These are phyloP conservation scores for Fusarium torulosum DNA, from an alignment of 2,329 filamentous ascomycete genomes.

Conservation along the genomic window DNA sequence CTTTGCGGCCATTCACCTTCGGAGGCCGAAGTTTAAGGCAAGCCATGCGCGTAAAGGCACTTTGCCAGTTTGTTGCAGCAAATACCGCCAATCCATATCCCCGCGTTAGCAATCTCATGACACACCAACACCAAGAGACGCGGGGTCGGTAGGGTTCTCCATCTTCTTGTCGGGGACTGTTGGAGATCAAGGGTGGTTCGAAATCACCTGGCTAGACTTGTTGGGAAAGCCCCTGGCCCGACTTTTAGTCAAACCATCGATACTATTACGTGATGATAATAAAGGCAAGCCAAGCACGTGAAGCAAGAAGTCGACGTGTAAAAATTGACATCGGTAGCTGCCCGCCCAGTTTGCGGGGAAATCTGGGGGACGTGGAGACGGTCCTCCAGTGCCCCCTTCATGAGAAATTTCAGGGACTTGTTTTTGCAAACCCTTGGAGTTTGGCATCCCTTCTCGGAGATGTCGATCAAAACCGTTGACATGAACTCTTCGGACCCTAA, in stretches of 20 bases:
- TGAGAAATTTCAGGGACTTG: slow-evolving; percentile 25
- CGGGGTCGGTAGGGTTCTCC: slow-evolving; percentile 41
- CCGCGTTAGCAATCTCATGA: slow-evolving; percentile 40
- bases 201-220: slow-evolving; percentile 30
- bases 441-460: slow-evolving; percentile 12
- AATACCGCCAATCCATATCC: slow-evolving; percentile 23
- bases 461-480: slow-evolving; percentile 28
- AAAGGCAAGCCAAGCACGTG: slow-evolving; percentile 35
- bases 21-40: slow-evolving; percentile 25
- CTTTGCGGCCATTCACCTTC: slow-evolving; percentile 18
- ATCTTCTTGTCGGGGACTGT: slow-evolving; percentile 36
- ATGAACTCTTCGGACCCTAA: slow-evolving; percentile 25
- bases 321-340: slow-evolving; percentile 26
- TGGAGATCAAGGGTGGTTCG: slow-evolving; percentile 43
- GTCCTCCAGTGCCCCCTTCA: slow-evolving; percentile 14
- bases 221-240: slow-evolving; percentile 30
- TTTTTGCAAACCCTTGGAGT: slow-evolving; percentile 14
- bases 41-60: slow-evolving; percentile 15
- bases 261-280: slow-evolving; percentile 48
- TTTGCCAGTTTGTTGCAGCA: not conserved
- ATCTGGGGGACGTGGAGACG: slow-evolving; percentile 44
- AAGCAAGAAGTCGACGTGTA: slow-evolving; percentile 35
- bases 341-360: slow-evolving; percentile 46
- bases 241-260: slow-evolving; percentile 44
- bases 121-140: slow-evolving; percentile 38